Evolutionary conservation across 2,329 filamentous ascomycete genomes (phyloP), one percentile per base, ranked within the genome.

Genomic region (Fusarium miscanthi): DNA sequence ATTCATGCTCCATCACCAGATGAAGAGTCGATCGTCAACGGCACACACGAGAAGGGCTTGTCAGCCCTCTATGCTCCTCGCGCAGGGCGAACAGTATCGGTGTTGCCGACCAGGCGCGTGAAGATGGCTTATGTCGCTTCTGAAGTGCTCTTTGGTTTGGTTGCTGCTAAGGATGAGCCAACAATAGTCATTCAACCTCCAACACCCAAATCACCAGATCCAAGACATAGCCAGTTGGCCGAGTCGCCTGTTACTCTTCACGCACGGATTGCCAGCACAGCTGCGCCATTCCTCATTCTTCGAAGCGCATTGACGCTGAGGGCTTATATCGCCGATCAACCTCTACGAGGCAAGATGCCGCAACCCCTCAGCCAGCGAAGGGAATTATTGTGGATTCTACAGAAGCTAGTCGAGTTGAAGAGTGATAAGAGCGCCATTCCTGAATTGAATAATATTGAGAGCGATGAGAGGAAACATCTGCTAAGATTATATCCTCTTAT

Each of bases 271-370:
- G 93, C 95, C 1, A 88, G 90, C 78, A 92, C 92, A 7, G 89
- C 92, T 1, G 92, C 93, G 0, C 94, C 94, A 0, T 95, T 94
- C 76, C 86, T 98, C 6, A 92, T 98, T 48, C 85, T 97, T 4
- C 91, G 96, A 6, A 90, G 93, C 17, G 94, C 93, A 0, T 85
- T 97, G 21, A 91, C 93, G 0, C 83, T 98, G n/a, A 91, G 94
- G 62, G 87, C 91, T 2, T 98, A 97, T 79, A 91, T 97, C 49
- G 93, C 94, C 8, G 96, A 99, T 80, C 95, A 98, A 78, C 95
- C 95, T 2, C 85, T 99, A 25, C 88, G 96, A 19, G 95, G 96
- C 0, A 88, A 91, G 54, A 96, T 97, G 90, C 96, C 96, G 8
- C 93, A 96, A 79, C 95, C 95, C 1, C 85, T 94, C 9, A 91